phyloP scores from a whole-genome alignment of 441 rosid genomes.

The Oxalis stricta region DNA sequence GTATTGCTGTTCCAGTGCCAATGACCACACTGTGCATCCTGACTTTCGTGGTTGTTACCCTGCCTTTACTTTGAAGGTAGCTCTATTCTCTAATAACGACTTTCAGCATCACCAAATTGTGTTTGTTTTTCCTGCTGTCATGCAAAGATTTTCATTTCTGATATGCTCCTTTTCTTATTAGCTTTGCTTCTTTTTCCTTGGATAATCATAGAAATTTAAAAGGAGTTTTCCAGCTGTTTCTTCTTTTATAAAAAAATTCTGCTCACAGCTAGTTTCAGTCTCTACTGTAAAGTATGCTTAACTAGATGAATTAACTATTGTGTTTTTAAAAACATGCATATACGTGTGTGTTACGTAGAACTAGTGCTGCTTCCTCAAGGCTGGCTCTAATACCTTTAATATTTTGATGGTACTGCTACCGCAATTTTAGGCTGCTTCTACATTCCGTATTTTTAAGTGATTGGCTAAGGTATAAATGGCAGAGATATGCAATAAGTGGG shows the following conservation, averaged over 20 bases:
- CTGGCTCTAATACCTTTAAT: too few species aligned
- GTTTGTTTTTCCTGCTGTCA: background rate
- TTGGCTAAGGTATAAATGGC: background rate
- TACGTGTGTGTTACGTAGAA: too few species aligned
- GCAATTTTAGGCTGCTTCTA: too few species aligned
- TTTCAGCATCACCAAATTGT: background rate
- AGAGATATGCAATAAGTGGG: background rate
- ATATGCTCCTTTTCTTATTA: background rate
- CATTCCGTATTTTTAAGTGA: background rate
- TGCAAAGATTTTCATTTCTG: background rate
- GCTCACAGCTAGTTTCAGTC: too few species aligned
- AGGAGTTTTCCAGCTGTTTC: background rate
- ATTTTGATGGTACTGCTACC: too few species aligned
- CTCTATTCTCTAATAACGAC: constrained; percentile 8
- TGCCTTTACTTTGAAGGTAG: constrained; percentile 79
- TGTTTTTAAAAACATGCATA: too few species aligned
- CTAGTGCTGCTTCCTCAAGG: too few species aligned
- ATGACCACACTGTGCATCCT: constrained; percentile 48
- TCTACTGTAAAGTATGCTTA: too few species aligned
- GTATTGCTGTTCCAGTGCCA: constrained; percentile 42
- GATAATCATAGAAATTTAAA: background rate
- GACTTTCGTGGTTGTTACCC: constrained; percentile 63
- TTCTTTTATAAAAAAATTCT: too few species aligned
- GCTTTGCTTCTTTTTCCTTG: background rate
- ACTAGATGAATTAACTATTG: too few species aligned